Evolutionary conservation across 768 basidiomycete species (phyloP).

Genomic region (Trametes villosa): DNA sequence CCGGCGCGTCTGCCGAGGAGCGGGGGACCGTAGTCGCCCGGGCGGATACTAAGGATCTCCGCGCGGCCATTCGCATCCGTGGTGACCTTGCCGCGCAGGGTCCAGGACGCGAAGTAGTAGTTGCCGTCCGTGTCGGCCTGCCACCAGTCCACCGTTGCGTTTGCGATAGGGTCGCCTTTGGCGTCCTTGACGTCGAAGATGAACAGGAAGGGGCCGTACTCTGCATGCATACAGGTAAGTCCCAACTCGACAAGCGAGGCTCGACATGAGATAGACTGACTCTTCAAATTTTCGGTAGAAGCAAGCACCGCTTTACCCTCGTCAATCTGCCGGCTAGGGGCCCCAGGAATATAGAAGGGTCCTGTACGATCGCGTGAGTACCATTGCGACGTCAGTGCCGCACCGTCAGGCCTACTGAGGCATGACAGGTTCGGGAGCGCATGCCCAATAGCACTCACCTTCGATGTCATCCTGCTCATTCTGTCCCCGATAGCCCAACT

Average conservation of each 20-base stretch:
- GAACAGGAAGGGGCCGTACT: slow-evolving; percentile 25
- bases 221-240: slow-evolving; percentile 10
- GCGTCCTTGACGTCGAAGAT: slow-evolving; percentile 23
- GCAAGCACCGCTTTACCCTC: slow-evolving; percentile 34
- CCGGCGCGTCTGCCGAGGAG: slow-evolving; percentile 16
- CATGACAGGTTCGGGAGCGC: not conserved
- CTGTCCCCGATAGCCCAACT: slow-evolving; percentile 7
- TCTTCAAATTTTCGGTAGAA: slow-evolving; percentile 15
- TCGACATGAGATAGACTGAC: too few species aligned
- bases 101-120: slow-evolving; percentile 28
- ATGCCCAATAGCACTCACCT: slow-evolving; percentile 19
- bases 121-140: slow-evolving; percentile 28
- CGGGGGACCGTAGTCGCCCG: slow-evolving; percentile 26
- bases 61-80: slow-evolving; percentile 27
- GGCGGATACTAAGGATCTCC: slow-evolving; percentile 30
- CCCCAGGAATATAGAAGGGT: slow-evolving; percentile 28
- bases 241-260: too few species aligned
- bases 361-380: slow-evolving; percentile 17
- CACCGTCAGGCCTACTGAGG: not conserved
- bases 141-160: slow-evolving; percentile 32
- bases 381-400: not conserved
- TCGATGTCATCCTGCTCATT: slow-evolving; percentile 20
- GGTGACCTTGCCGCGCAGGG: slow-evolving; percentile 29
- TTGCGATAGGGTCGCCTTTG: slow-evolving; percentile 28
- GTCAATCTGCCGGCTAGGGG: slow-evolving; percentile 28